These are phyloP conservation scores for Metarhizium robertsii DNA, from an alignment of 2,329 filamentous ascomycete genomes.

Conservation along the genomic window DNA sequence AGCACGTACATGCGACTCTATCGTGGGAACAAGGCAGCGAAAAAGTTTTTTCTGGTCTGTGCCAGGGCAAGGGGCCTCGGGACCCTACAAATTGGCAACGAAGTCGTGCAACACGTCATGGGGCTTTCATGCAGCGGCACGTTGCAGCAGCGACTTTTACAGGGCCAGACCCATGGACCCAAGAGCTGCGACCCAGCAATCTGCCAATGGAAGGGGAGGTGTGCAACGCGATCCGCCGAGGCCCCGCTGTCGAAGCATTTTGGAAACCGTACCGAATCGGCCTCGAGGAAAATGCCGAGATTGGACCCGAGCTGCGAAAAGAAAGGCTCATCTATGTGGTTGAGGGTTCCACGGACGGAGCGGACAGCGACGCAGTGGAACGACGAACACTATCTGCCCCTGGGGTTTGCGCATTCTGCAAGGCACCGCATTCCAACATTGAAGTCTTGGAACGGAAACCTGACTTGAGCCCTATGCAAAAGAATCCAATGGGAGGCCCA, in stretches of 20 bases:
- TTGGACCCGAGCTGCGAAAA: background rate
- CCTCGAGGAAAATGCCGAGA: background rate
- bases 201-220: background rate
- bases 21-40: background rate
- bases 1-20: no score
- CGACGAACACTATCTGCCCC: background rate
- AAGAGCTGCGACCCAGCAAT: background rate
- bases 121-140: background rate
- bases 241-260: slow-evolving; percentile 2
- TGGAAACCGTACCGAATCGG: background rate
- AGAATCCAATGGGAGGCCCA: background rate
- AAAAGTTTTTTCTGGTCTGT: background rate
- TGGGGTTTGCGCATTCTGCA: background rate
- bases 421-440: background rate
- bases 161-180: background rate
- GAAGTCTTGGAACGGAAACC: background rate
- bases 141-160: background rate
- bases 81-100: background rate
- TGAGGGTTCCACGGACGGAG: background rate
- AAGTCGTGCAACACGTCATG: background rate
- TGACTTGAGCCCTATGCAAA: background rate
- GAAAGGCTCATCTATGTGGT: background rate
- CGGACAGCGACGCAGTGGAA: background rate
- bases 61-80: background rate
- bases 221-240: background rate